Base-by-base conservation (phyloP, 768 basidiomycete species). In the Hygrophoropsis aurantiaca region DNA sequence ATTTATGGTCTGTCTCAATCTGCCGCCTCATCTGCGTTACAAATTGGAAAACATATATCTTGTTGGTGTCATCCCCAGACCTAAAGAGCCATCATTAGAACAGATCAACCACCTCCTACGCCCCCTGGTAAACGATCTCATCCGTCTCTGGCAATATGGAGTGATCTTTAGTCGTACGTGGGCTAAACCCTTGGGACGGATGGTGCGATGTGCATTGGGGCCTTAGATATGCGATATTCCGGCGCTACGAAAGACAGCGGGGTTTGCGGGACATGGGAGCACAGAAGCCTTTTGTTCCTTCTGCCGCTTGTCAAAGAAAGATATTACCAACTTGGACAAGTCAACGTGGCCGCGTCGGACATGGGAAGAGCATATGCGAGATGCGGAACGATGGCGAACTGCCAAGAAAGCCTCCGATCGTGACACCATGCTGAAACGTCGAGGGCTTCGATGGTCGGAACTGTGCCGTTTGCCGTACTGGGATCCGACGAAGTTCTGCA, bases 21-120 rank as follows among this genome's bases (percentile, higher is more conserved):
- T 74, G 9, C 72, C 70, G 8, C 59, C 57, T 0, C 41, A 58
- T 11, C 26, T 59, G 16, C 58, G 62, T 9, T 68, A 66, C 46
- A 55, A 59, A 32, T 30, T 56, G 0, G 66, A 73, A 49, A 74
- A 76, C 48, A 62, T 76, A 54, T 75, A 61, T 47, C 49, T 69
- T 0, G 63, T 49, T 2, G 73, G 65, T 1, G 54, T 77, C 40
- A 68, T 75, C 20, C 71, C 73, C 7, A 71, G 74, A 0, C 74
- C 73, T 0, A 49, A 60, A 1, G 65, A 69, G 38, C 73, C 74
- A 0, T 54, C 54, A 1, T 43, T 64, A 0, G 42, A 60, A 0
- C 47, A 67, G 27, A 55, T 73, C 11, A 73, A 75, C 33, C 69
- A 72, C 37, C 55, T 70, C 30, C 50, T 77, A 3, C 15, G 24